phyloP scores from a whole-genome alignment of 306 rosid genomes.

The Fragaria ananassa region DNA sequence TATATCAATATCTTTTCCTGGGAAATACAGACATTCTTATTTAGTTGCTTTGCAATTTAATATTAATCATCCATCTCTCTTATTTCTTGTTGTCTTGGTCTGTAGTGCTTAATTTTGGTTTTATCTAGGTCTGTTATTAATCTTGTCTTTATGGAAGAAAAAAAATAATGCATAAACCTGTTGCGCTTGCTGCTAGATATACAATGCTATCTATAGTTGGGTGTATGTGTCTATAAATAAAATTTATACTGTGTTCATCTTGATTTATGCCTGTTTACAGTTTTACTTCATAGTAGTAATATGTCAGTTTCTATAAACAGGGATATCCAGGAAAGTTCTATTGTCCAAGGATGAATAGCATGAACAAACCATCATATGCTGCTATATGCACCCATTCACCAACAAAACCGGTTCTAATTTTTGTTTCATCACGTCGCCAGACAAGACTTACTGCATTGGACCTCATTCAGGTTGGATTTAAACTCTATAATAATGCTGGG shows the following conservation, averaged over 20 bases:
- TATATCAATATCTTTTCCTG: not conserved
- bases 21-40: not conserved
- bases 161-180: not conserved
- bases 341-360: constrained; percentile 98
- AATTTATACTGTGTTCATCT: not conserved
- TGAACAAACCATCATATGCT: constrained; percentile 97
- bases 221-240: not conserved
- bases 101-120: not conserved
- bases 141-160: not conserved
- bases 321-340: constrained; percentile 98
- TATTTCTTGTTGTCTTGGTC: constrained; percentile 6
- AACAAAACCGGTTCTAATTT: constrained; percentile 92
- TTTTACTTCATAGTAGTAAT: not conserved
- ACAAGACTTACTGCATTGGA: constrained; percentile 96
- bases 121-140: not conserved
- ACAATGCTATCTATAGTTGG: not conserved
- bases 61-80: not conserved
- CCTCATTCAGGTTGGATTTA: constrained; percentile 68
- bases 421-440: constrained; percentile 96
- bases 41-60: not conserved
- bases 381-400: constrained; percentile 98
- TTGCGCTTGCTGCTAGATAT: not conserved
- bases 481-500: constrained; percentile 14
- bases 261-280: not conserved
- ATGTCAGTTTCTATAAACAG: constrained; percentile 29